Percentiles rank a stretch among this genome's conserved stretches.
phyloP scores from a whole-genome alignment of 805 yeast species.

The Diddensiella transvaalensis region DNA sequence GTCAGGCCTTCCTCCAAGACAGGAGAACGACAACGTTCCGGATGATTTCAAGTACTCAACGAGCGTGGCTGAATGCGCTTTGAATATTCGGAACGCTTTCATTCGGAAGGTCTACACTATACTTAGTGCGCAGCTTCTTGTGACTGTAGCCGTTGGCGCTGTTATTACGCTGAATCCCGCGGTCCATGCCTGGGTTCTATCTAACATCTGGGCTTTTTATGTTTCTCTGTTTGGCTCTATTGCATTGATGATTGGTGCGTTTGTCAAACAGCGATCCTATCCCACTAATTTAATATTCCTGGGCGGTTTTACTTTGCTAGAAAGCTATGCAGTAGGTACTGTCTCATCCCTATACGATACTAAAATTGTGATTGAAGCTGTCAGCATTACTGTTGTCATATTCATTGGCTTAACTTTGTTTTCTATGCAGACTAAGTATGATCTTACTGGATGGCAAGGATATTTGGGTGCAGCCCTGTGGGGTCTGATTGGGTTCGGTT shows the following conservation, averaged over 20 bases:
- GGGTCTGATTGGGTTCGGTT: conserved; percentile 67
- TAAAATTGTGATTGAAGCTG: conserved; percentile 63
- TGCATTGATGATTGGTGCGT: conserved; percentile 62
- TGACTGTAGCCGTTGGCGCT: conserved; percentile 57
- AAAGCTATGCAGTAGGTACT: conserved; percentile 69
- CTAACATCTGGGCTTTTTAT: conserved; percentile 56
- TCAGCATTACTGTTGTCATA: conserved; percentile 61
- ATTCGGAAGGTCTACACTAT: conserved; percentile 76
- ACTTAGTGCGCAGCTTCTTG: conserved; percentile 57
- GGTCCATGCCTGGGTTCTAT: conserved; percentile 52
- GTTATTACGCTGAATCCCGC: conserved; percentile 44
- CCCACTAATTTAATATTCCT: conserved; percentile 63
- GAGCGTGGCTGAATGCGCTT: conserved; percentile 71
- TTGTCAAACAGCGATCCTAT: conserved; percentile 59
- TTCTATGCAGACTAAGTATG: conserved; percentile 76
- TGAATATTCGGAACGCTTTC: conserved; percentile 71
- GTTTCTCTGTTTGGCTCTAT: conserved; percentile 57
- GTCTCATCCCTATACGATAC: conserved; percentile 62
- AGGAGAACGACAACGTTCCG: conserved; percentile 30
- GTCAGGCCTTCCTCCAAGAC: conserved; percentile 16
- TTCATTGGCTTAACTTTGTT: conserved; percentile 74
- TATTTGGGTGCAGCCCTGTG: conserved; percentile 54
- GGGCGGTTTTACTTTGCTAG: conserved; percentile 66
- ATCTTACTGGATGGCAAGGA: conserved; percentile 66
- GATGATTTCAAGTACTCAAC: conserved; percentile 81